These are phyloP conservation scores for Leishmania arabica DNA, from an alignment of 208 protist genomes.

Conservation along the genomic window DNA sequence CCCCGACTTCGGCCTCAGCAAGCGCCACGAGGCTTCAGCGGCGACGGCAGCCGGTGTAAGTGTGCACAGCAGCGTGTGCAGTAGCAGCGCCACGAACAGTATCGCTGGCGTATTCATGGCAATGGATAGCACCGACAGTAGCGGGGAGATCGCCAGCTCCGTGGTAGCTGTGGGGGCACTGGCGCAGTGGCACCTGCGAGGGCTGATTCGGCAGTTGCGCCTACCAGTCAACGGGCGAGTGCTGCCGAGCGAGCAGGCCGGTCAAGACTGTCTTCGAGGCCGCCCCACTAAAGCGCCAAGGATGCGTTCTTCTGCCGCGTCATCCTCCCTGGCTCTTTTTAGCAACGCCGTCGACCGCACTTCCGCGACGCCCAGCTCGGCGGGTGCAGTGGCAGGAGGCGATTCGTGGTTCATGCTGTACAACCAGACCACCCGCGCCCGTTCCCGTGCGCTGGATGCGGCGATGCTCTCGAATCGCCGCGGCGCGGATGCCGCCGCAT, in stretches of 20 bases:
- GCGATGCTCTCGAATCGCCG: not conserved
- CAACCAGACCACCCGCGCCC: not conserved
- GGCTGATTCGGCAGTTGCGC: conserved; percentile 20
- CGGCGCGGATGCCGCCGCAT: not conserved
- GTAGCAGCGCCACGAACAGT: not conserved
- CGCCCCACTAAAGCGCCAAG: not conserved
- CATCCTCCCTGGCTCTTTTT: not conserved
- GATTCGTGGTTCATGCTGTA: conserved; percentile 20
- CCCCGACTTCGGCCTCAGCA: conserved; percentile 13
- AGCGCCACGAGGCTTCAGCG: not conserved
- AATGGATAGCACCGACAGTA: not conserved
- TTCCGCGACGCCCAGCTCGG: conserved; percentile 12
- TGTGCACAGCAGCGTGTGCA: conserved; percentile 9
- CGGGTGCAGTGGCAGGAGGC: not conserved
- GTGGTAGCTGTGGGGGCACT: conserved; percentile 20
- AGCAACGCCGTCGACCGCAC: not conserved
- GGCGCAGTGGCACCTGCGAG: conserved; percentile 33
- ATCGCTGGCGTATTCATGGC: not conserved
- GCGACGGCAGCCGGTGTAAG: not conserved
- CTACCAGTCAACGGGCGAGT: not conserved
- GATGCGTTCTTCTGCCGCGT: not conserved
- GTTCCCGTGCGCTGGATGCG: not conserved
- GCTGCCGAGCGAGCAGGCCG: not conserved
- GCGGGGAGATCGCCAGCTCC: not conserved
- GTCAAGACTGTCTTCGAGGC: not conserved